These are phyloP conservation scores for Lippia alba DNA, from an alignment of 305 asterid species.

Conservation along the genomic window DNA sequence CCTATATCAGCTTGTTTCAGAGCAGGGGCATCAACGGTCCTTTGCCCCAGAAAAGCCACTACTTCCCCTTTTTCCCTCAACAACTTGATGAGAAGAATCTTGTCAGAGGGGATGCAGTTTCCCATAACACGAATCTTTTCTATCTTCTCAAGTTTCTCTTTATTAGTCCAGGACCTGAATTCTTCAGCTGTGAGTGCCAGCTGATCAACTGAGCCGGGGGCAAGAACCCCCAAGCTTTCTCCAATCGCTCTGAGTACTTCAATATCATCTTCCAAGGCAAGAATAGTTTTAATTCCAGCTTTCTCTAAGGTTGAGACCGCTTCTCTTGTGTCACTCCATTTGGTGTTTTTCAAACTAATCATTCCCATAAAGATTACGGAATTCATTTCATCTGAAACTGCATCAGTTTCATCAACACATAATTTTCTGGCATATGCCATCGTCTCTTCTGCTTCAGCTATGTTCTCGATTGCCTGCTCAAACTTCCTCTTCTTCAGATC, in stretches of 20 bases:
- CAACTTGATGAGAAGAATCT: conserved; percentile 29
- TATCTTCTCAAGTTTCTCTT: conserved; percentile 14
- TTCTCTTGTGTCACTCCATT: too few relatives aligned
- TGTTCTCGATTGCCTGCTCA: background rate
- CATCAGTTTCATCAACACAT: too few relatives aligned
- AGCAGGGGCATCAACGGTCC: conserved; percentile 38
- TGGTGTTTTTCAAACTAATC: too few relatives aligned
- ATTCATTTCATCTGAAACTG: too few relatives aligned
- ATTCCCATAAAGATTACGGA: too few relatives aligned
- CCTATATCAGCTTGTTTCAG: conserved; percentile 45
- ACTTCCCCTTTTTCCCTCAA: conserved; percentile 39
- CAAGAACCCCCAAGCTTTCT: conserved; percentile 23
- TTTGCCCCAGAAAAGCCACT: conserved; percentile 44
- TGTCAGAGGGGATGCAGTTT: conserved; percentile 35
- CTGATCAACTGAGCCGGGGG: conserved; percentile 21
- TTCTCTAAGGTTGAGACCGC: conserved; percentile 19
- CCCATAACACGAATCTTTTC: conserved; percentile 37
- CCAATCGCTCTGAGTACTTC: conserved; percentile 27
- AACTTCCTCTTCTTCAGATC: conserved; percentile 15
- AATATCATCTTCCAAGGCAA: conserved; percentile 37
- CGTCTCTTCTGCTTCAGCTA: conserved; percentile 27
- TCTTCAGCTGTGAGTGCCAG: conserved; percentile 32
- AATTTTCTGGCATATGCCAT: too few relatives aligned
- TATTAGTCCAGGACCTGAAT: conserved; percentile 24
- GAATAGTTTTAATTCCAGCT: conserved; percentile 35